phyloP scores from a whole-genome alignment of 2,329 filamentous ascomycete species.

The Madurella fahalii region DNA sequence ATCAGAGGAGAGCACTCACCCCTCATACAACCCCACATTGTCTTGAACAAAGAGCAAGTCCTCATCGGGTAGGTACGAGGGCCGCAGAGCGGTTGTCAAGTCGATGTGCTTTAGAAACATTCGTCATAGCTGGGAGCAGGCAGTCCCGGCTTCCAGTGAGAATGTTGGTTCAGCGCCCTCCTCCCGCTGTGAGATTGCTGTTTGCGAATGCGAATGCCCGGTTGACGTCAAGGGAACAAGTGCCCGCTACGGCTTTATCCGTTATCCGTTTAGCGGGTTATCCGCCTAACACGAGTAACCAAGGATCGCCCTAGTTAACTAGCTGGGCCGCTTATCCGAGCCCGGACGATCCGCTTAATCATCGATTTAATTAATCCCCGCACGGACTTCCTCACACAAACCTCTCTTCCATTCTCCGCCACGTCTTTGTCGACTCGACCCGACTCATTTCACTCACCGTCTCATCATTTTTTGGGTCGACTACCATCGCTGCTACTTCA shows the following conservation, averaged over 20 bases:
- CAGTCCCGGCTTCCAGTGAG: conserved; percentile 21
- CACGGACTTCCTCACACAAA: neutral
- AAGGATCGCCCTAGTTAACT: no score
- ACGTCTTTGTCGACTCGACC: neutral
- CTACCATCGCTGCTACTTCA: neutral
- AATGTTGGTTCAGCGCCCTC: neutral
- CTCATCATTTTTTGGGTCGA: neutral
- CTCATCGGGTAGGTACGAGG: conserved; percentile 88
- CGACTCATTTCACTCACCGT: neutral
- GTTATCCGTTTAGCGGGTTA: no score
- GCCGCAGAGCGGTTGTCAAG: conserved; percentile 92
- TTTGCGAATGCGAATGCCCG: neutral
- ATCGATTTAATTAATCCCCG: neutral
- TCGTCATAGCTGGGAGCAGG: conserved; percentile 52
- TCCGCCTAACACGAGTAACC: no score
- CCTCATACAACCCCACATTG: conserved; percentile 95
- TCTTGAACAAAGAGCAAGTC: conserved; percentile 94
- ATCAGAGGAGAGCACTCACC: conserved; percentile 55
- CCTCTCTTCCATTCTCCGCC: neutral
- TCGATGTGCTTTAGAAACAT: conserved; percentile 98
- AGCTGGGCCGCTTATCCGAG: no score
- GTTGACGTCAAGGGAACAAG: conserved; percentile 6
- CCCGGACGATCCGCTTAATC: no score
- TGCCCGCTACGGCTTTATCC: no score
- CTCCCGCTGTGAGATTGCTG: no score